Conservation (phyloP, 345 rosid species). For the Hypericum androsaemum region DNA sequence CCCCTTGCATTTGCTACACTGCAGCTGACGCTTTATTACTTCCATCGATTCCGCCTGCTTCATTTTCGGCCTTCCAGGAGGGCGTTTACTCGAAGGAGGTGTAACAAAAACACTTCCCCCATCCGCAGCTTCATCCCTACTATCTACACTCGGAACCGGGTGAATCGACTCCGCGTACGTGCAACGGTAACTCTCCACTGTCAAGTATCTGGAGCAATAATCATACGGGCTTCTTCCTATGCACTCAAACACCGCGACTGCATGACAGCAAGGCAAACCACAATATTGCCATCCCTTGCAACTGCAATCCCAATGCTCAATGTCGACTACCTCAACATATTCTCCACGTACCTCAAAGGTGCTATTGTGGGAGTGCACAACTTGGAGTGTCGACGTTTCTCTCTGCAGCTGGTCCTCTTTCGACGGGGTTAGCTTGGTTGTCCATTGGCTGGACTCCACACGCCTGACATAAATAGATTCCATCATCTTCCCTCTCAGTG, state of each 20-base stretch:
- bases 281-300: conserved; percentile 70
- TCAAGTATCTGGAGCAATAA: conserved; percentile 64
- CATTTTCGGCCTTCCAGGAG: conserved; percentile 74
- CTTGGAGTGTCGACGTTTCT: conserved; percentile 48
- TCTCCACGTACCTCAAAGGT: conserved; percentile 67
- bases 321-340: conserved; percentile 44
- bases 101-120: conserved; percentile 44
- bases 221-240: conserved; percentile 58
- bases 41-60: conserved; percentile 56
- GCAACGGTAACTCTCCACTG: conserved; percentile 39
- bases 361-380: conserved; percentile 36
- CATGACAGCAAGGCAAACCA: conserved; percentile 82
- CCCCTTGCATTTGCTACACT: conserved; percentile 97
- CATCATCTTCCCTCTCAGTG: conserved; percentile 76
- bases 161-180: conserved; percentile 58
- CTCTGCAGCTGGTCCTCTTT: conserved; percentile 68
- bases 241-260: conserved; percentile 53
- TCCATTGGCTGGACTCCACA: conserved; percentile 65
- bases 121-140: conserved; percentile 32
- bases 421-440: conserved; percentile 55
- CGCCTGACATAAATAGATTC: conserved; percentile 57
- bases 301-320: conserved; percentile 63
- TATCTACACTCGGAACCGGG: conserved; percentile 73
- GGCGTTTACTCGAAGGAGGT: conserved; percentile 80
- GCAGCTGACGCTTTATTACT: conserved; percentile 69